Percentiles rank a stretch among this genome's conserved stretches.
Evolutionary conservation across 805 yeast species (phyloP).

Genomic region (Hanseniaspora mollemarum): DNA sequence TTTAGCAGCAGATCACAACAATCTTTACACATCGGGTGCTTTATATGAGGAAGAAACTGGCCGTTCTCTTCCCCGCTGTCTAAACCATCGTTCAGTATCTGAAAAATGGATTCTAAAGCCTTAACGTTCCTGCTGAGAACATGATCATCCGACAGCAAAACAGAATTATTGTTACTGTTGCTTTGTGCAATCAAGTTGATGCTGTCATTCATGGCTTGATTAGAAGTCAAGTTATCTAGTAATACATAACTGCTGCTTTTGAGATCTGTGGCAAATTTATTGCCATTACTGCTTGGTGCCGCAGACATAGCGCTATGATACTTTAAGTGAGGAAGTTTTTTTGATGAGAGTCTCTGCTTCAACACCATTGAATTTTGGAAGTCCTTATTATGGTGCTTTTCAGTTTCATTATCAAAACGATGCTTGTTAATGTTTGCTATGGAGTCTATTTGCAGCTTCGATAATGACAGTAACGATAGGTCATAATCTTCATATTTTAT

Average conservation of each 20-base stretch:
- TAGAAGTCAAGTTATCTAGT: neutral
- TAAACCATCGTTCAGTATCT: constrained; percentile 41
- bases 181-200: neutral
- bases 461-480: constrained; percentile 9
- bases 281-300: neutral
- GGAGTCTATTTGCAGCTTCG: constrained; percentile 13
- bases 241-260: constrained; percentile 3
- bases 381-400: neutral
- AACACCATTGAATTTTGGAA: neutral
- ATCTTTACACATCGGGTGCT: constrained; percentile 78
- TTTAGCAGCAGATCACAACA: constrained; percentile 61
- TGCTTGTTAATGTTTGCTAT: neutral
- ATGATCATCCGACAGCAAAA: neutral
- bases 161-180: neutral
- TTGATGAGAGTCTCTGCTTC: constrained; percentile 2
- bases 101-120: constrained; percentile 54
- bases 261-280: neutral
- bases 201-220: neutral
- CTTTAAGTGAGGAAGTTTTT: neutral
- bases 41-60: constrained; percentile 53
- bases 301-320: neutral
- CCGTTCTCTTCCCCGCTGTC: neutral
- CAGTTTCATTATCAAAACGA: neutral
- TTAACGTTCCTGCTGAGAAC: constrained; percentile 41
- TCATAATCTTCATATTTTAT: constrained; percentile 10